phyloP scores from a whole-genome alignment of 257 asterid species.

The Craterostigma plantagineum region DNA sequence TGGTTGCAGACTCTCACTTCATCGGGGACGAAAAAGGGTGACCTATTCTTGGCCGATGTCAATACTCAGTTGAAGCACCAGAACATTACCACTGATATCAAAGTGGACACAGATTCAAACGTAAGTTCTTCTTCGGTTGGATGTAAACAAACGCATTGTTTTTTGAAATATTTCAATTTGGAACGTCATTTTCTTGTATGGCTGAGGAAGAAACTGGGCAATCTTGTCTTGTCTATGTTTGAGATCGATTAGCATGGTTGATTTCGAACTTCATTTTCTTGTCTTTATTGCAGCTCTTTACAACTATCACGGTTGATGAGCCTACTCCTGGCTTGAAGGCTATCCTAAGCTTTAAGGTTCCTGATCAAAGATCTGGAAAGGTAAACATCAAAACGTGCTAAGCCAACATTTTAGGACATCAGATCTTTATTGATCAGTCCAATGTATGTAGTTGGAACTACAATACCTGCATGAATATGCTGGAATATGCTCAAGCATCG shows the following conservation, averaged over 20 bases:
- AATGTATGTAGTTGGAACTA: slow-evolving; percentile 29
- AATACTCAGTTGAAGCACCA: slow-evolving; percentile 45
- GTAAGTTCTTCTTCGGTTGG: slow-evolving; percentile 16
- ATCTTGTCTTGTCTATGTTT: background rate
- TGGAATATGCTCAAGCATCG: slow-evolving; percentile 27
- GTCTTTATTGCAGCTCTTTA: slow-evolving; percentile 15
- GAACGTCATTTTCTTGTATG: background rate
- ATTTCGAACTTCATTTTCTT: background rate
- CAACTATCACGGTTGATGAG: slow-evolving; percentile 24
- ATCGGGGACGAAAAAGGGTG: slow-evolving; percentile 42
- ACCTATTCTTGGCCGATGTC: slow-evolving; percentile 33
- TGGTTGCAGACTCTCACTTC: slow-evolving; percentile 43
- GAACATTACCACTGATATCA: slow-evolving; percentile 40
- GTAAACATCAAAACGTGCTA: slow-evolving; percentile 8
- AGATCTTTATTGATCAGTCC: background rate
- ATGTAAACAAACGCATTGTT: background rate
- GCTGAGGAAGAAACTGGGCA: background rate
- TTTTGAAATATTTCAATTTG: background rate
- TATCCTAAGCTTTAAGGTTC: slow-evolving; percentile 23
- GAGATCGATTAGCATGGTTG: background rate
- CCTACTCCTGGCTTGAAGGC: slow-evolving; percentile 25
- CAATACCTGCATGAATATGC: slow-evolving; percentile 34
- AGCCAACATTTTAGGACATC: too few relatives aligned
- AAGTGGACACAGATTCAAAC: slow-evolving; percentile 47
- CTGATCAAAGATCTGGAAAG: slow-evolving; percentile 32